These are phyloP conservation scores for Paramecium pentaurelia DNA, from an alignment of 73 alveolate genomes.

Conservation along the genomic window DNA sequence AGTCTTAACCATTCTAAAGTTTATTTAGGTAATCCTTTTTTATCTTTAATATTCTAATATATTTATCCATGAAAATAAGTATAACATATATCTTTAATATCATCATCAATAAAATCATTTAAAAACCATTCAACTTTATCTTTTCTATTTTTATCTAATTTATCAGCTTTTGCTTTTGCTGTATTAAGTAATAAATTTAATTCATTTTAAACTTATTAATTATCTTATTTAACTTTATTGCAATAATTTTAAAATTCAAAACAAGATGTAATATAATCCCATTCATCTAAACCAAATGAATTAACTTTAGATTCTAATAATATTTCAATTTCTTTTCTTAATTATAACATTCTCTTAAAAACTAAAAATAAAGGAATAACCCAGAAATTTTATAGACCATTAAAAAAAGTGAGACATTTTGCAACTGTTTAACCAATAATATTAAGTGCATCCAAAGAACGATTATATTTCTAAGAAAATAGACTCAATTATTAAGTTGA, in stretches of 20 bases:
- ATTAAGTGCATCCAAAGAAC: not conserved
- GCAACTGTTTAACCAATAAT: slow-evolving; percentile 35
- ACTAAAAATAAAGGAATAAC: slow-evolving; percentile 43
- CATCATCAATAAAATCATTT: not conserved
- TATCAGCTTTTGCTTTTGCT: not conserved
- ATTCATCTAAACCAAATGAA: not conserved
- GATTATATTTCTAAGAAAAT: not conserved
- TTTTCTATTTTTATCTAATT: not conserved
- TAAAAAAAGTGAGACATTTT: not conserved
- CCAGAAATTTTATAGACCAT: slow-evolving; percentile 35
- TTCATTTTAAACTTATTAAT: slow-evolving; percentile 20
- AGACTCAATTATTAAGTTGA: not conserved
- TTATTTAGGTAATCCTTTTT: not conserved
- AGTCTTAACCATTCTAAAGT: slow-evolving; percentile 6
- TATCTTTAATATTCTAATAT: not conserved
- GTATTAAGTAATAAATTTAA: not conserved
- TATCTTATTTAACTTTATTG: not conserved
- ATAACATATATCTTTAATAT: not conserved
- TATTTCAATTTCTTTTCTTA: not conserved
- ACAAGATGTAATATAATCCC: not conserved
- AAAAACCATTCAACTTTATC: slow-evolving; percentile 41
- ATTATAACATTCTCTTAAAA: slow-evolving; percentile 19
- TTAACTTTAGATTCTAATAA: not conserved
- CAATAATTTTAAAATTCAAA: not conserved
- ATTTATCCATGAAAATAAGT: slow-evolving; percentile 18